Evolutionary conservation across 805 yeast genomes (phyloP).

Genomic region (Barnettozyma populi): DNA sequence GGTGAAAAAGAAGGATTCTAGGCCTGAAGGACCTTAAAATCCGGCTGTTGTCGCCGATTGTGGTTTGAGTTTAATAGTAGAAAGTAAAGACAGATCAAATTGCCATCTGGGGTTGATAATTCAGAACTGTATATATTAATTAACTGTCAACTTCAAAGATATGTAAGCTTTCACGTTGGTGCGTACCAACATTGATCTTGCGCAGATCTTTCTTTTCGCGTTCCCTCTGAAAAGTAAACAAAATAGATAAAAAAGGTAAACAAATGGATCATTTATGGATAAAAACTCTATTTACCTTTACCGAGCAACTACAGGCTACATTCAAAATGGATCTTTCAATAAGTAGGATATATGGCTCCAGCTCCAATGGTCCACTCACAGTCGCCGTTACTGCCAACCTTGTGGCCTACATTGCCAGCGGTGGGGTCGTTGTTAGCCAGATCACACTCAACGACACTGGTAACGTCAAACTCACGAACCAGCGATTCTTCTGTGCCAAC

Average conservation of each 20-base stretch:
- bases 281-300: not conserved
- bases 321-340: constrained; percentile 12
- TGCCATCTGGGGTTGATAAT: no score
- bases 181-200: no score
- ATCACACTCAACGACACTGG: constrained; percentile 16
- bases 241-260: not conserved
- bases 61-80: no score
- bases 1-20: constrained; percentile 21
- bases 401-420: constrained; percentile 52
- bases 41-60: no score
- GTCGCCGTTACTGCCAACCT: constrained; percentile 35
- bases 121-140: not conserved
- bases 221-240: not conserved
- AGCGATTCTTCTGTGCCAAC: constrained; percentile 49
- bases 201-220: not conserved
- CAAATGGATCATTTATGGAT: not conserved
- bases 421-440: constrained; percentile 50
- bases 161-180: not conserved
- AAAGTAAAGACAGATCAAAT: no score
- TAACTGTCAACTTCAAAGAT: not conserved
- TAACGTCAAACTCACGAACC: constrained; percentile 26
- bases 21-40: not conserved
- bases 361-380: constrained; percentile 38
- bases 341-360: constrained; percentile 40
- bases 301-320: not conserved